Evolutionary conservation across 225 moss, liverwort and hornwort species (phyloP).

Genomic region (Marchantia paleacea): DNA sequence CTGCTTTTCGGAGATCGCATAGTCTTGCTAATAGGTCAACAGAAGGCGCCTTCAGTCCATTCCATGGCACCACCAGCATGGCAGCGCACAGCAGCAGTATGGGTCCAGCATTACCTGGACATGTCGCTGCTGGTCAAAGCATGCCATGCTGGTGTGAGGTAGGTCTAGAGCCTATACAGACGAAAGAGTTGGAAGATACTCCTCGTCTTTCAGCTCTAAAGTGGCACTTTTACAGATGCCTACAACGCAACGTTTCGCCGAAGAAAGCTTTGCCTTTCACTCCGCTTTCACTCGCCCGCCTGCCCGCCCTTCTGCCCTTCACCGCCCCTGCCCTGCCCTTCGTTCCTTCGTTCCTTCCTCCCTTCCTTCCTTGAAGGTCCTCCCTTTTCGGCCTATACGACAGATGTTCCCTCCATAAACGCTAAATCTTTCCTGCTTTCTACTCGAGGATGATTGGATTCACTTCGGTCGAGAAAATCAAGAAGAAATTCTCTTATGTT

Average conservation of each 20-base stretch:
- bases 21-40: neutral
- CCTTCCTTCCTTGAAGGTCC: too few species aligned
- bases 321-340: too few species aligned
- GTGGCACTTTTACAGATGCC: conserved; percentile 1
- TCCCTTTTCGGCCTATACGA: too few species aligned
- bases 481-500: neutral
- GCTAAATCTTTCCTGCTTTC: neutral
- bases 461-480: neutral
- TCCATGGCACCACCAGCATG: neutral
- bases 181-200: neutral
- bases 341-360: too few species aligned
- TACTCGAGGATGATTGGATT: neutral
- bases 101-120: conserved; percentile 4
- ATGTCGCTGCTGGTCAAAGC: neutral
- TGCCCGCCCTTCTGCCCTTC: too few species aligned
- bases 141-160: neutral
- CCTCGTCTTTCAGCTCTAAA: neutral
- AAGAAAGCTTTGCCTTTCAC: neutral
- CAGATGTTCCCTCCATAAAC: too few species aligned
- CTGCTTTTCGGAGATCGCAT: neutral
- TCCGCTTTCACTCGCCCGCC: too few species aligned
- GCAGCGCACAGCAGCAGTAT: neutral
- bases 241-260: neutral
- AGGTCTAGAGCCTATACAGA: too few species aligned
- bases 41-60: conserved; percentile 1